Evolutionary conservation across 768 basidiomycete genomes (phyloP).

Genomic region (Trametes gibbosa): DNA sequence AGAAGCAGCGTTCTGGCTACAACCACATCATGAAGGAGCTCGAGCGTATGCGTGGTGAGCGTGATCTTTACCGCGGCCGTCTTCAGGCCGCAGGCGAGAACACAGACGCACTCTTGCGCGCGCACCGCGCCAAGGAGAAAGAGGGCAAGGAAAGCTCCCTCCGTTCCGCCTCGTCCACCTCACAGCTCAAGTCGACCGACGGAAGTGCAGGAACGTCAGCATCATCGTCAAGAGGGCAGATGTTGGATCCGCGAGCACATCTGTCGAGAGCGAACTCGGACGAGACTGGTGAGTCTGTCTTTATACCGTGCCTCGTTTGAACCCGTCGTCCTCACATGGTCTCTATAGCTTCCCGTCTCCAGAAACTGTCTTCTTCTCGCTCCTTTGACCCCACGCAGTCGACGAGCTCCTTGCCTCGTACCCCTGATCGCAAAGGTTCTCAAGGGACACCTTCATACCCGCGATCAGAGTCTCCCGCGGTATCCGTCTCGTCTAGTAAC

Average conservation of each 20-base stretch:
- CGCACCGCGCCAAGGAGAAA: slow-evolving; percentile 30
- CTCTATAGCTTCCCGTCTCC: slow-evolving; percentile 10
- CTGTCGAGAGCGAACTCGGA: slow-evolving; percentile 32
- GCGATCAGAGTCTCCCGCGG: slow-evolving; percentile 9
- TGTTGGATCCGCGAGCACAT: slow-evolving; percentile 27
- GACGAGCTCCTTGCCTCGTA: slow-evolving; percentile 5
- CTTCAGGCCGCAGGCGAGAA: slow-evolving; percentile 41
- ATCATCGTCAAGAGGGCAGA: slow-evolving; percentile 13
- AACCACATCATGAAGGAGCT: slow-evolving; percentile 79
- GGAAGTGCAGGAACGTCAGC: slow-evolving; percentile 13
- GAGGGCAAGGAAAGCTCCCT: slow-evolving; percentile 29
- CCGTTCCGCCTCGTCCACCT: slow-evolving; percentile 30
- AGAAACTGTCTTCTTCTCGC: slow-evolving; percentile 11
- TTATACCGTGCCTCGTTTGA: background rate
- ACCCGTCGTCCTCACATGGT: background rate
- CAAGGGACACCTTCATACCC: slow-evolving; percentile 12
- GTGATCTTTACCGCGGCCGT: slow-evolving; percentile 56
- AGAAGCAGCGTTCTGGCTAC: slow-evolving; percentile 85
- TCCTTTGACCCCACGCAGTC: slow-evolving; percentile 16
- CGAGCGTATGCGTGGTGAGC: slow-evolving; percentile 78
- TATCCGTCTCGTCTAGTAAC: background rate
- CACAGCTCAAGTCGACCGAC: slow-evolving; percentile 28
- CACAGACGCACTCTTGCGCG: slow-evolving; percentile 38
- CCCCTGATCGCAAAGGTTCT: slow-evolving; percentile 25
- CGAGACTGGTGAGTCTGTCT: slow-evolving; percentile 31